phyloP scores from a whole-genome alignment of 2,329 filamentous ascomycete species.

The Penicillium sumatraense region DNA sequence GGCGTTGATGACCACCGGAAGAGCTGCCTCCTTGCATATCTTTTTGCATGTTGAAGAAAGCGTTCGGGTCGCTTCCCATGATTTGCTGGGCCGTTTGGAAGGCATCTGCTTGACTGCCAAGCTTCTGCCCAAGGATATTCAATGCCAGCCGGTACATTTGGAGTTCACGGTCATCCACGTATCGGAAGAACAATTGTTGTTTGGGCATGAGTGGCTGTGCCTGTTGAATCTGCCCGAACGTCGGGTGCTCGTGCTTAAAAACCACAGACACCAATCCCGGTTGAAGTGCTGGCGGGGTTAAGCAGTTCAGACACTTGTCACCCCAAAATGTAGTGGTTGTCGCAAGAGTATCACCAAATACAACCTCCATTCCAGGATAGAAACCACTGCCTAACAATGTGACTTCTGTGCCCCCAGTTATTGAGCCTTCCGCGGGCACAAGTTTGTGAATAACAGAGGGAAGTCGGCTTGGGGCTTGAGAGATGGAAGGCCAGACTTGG shows the following conservation, averaged over 20 bases:
- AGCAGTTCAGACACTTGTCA: slow-evolving; percentile 76
- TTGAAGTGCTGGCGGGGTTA: slow-evolving; percentile 71
- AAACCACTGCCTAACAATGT: slow-evolving; percentile 83
- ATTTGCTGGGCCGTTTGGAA: slow-evolving; percentile 54
- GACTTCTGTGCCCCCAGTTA: slow-evolving; percentile 82
- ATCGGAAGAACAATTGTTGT: slow-evolving; percentile 68
- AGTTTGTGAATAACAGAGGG: slow-evolving; percentile 77
- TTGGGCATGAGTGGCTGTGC: slow-evolving; percentile 51
- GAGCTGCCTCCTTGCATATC: slow-evolving; percentile 43
- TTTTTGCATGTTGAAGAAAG: slow-evolving; percentile 54
- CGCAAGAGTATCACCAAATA: slow-evolving; percentile 74
- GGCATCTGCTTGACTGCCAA: slow-evolving; percentile 52
- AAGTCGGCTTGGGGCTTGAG: slow-evolving; percentile 56
- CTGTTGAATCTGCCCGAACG: slow-evolving; percentile 52
- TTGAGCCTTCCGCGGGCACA: slow-evolving; percentile 80
- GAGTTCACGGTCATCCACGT: slow-evolving; percentile 58
- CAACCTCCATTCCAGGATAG: slow-evolving; percentile 77
- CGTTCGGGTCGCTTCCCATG: slow-evolving; percentile 50
- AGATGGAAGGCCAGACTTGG: slow-evolving; percentile 58
- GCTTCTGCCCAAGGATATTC: slow-evolving; percentile 52
- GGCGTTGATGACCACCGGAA: slow-evolving; percentile 50
- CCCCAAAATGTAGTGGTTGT: slow-evolving; percentile 82
- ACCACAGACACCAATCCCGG: slow-evolving; percentile 73
- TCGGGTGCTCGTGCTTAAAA: slow-evolving; percentile 62
- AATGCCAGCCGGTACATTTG: slow-evolving; percentile 52